phyloP scores from a whole-genome alignment of 1,284 basidiomycete species.

The Vanrija pseudolonga region DNA sequence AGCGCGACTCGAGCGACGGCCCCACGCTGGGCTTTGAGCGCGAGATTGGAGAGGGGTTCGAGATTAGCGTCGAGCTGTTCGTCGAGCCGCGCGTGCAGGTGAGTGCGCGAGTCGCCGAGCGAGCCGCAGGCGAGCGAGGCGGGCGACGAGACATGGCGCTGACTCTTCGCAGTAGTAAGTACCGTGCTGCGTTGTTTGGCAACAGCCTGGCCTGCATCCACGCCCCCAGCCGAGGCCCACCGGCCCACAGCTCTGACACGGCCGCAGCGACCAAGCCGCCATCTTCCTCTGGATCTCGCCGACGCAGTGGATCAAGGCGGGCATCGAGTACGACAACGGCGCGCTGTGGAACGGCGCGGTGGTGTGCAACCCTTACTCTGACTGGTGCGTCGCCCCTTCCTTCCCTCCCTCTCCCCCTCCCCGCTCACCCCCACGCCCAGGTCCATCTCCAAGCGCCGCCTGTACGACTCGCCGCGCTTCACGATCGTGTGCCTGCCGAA shows the following conservation, averaged over 20 bases:
- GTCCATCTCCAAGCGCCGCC: constrained; percentile 15
- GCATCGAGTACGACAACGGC: constrained; percentile 29
- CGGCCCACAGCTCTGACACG: constrained; percentile 3
- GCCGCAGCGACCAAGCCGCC: constrained; percentile 28
- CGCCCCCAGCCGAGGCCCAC: not conserved
- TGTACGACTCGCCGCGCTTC: constrained; percentile 12
- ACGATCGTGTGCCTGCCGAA: constrained; percentile 16
- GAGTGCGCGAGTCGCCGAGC: not conserved
- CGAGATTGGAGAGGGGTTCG: constrained; percentile 16
- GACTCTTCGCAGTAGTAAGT: constrained; percentile 6
- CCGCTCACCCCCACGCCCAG: constrained; percentile 1
- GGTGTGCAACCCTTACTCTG: constrained; percentile 29
- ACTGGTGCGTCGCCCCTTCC: constrained; percentile 24
- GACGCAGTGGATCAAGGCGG: constrained; percentile 31
- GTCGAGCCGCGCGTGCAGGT: constrained; percentile 20
- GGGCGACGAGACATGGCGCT: not conserved
- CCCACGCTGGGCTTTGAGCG: constrained; percentile 20
- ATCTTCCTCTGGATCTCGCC: constrained; percentile 25
- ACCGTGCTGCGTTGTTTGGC: not conserved
- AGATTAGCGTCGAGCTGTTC: constrained; percentile 23
- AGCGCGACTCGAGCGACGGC: constrained; percentile 18
- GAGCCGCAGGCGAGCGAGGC: too few relatives aligned
- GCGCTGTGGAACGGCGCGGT: constrained; percentile 28
- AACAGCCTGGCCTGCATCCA: not conserved
- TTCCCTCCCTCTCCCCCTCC: not conserved